Base-by-base conservation (phyloP, 805 yeast species). In the Sungouiozyma ichnusensis region DNA sequence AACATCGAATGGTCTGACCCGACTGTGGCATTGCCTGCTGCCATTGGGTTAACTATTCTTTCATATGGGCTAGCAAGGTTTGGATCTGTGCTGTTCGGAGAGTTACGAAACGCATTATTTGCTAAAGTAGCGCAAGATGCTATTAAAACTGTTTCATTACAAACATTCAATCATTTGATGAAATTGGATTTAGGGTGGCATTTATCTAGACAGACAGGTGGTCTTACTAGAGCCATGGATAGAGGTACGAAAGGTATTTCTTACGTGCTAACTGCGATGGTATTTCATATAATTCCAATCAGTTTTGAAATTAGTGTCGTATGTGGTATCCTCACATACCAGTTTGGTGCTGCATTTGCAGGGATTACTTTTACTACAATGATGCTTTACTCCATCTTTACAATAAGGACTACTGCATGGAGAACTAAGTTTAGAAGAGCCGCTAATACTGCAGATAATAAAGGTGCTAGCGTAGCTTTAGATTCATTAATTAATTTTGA, bases 191-290 rank as follows among this genome's bases (percentile, higher is more conserved):
- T 88, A 42, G 82, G 85, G 16, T 92, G 90, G 73, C 98, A 92
- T 61, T 64, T 92, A 34, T 73, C 90, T 9, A 72, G 88, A 51
- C 97, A 92, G 61, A 92, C 98, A 0, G 98, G 98, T 50, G 97
- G 96, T 0, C 64, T 92, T 29, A 90, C 97, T 0, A 71, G 98
- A 47, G 97, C 97, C 1, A 92, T 92, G 54, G 98, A 92, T 55
- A 71, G 98, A 49, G 98, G 98, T 61, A 90, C 97, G 1, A 90
- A 92, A 54, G 98, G 98, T 67, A 90, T 92, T 41, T 81, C 94
- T 11, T 88, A 84, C 53, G 97, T 92, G 4, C 67, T 92, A 37
- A 78, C 85, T 32, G 95, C 97, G 2, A 85, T 90, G 95, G 95
- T 92, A n/a, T 90, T 92, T 68, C 97, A 92, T 60, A 88, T 92